phyloP scores from a whole-genome alignment of 148 eudicot genomes.

The Fallopia convolvulus region DNA sequence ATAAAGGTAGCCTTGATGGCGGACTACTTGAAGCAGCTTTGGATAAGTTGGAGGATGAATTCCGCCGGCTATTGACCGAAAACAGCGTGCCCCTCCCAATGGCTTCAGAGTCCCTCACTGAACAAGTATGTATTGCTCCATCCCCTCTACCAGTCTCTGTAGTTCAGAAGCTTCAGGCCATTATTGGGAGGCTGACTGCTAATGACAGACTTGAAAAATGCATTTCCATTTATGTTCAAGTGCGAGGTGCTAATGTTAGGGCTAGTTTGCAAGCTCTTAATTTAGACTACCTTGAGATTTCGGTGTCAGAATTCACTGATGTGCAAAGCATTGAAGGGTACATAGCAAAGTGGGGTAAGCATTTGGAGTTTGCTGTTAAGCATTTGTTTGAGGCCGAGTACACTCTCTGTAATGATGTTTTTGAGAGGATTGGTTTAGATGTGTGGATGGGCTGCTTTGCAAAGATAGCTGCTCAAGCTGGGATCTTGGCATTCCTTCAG shows the following conservation, averaged over 20 bases:
- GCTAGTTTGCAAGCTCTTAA: conserved; percentile 67
- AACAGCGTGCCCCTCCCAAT: conserved; percentile 69
- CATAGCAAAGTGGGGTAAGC: conserved; percentile 69
- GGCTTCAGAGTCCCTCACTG: conserved; percentile 37
- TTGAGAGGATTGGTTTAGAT: conserved; percentile 64
- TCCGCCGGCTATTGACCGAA: conserved; percentile 45
- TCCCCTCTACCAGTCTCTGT: conserved; percentile 68
- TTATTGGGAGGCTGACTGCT: conserved; percentile 56
- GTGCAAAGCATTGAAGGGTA: conserved; percentile 74
- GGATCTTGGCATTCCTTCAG: conserved; percentile 63
- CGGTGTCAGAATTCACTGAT: conserved; percentile 55
- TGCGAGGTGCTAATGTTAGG: conserved; percentile 62
- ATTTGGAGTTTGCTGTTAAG: conserved; percentile 81
- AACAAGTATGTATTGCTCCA: conserved; percentile 60
- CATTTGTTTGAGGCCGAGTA: conserved; percentile 78
- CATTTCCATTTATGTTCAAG: conserved; percentile 63
- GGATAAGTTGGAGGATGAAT: conserved; percentile 55
- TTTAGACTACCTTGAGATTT: conserved; percentile 71
- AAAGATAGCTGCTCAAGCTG: conserved; percentile 69
- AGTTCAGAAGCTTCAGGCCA: conserved; percentile 72
- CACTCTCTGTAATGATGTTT: conserved; percentile 74
- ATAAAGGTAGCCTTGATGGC: conserved; percentile 54
- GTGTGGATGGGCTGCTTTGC: conserved; percentile 80
- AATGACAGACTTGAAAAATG: conserved; percentile 63
- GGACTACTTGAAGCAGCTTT: conserved; percentile 59